phyloP scores from a whole-genome alignment of 176 grass and related monocot genomes.

The Phragmites australis region DNA sequence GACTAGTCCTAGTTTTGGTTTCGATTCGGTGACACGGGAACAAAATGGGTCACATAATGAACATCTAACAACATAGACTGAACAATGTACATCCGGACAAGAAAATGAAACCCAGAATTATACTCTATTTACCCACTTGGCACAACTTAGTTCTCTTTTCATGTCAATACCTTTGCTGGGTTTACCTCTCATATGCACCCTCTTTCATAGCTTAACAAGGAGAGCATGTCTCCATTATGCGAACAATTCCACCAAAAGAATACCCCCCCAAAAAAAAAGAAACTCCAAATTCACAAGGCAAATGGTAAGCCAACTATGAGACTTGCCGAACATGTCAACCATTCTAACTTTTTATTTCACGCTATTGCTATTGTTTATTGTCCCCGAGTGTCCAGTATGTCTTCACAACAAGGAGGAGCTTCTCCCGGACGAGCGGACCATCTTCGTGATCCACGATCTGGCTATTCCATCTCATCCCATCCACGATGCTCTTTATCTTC shows the following conservation, averaged over 20 bases:
- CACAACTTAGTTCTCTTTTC: neutral
- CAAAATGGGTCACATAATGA: neutral
- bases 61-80: neutral
- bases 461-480: constrained; percentile 91
- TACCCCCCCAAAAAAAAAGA: neutral
- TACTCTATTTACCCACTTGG: constrained; percentile 28
- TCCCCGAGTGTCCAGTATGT: constrained; percentile 77
- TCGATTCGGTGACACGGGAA: neutral
- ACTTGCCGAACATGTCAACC: constrained; percentile 37
- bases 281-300: constrained; percentile 27
- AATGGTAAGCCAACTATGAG: constrained; percentile 1
- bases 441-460: constrained; percentile 93
- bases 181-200: neutral
- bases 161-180: constrained; percentile 32
- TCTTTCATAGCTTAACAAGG: constrained; percentile 16
- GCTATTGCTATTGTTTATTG: constrained; percentile 46
- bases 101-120: constrained; percentile 10
- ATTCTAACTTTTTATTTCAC: constrained; percentile 33
- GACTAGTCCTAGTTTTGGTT: neutral
- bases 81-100: neutral
- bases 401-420: constrained; percentile 91
- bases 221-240: constrained; percentile 21
- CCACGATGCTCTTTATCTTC: constrained; percentile 78
- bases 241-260: constrained; percentile 38
- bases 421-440: constrained; percentile 84